A percentile compares a stretch with the other conserved stretches of the same genome.
These are phyloP conservation scores for Beauveria bassiana DNA, from an alignment of 2,329 filamentous ascomycete genomes.

Conservation along the genomic window DNA sequence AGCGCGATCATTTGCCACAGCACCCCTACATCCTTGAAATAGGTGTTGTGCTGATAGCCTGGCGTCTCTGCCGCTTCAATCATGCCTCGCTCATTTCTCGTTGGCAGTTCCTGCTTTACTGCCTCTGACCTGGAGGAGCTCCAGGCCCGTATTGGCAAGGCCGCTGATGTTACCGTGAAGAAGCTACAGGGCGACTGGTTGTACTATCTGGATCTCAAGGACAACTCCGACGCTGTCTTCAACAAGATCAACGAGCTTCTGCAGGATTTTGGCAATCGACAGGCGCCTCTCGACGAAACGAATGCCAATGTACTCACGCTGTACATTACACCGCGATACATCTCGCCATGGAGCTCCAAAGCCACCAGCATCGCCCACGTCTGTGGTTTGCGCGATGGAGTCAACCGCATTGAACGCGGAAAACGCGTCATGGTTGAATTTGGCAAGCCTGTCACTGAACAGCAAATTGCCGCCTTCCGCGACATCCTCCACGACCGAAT, in stretches of 20 bases:
- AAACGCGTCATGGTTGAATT: conserved; percentile 65
- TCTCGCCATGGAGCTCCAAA: conserved; percentile 96
- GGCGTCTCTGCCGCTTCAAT: conserved; percentile 13
- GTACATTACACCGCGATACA: conserved; percentile 74
- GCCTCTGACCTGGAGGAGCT: conserved; percentile 36
- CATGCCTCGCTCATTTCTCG: conserved; percentile 29
- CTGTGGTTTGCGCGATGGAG: conserved; percentile 65
- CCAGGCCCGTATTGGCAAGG: conserved; percentile 36
- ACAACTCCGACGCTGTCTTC: conserved; percentile 35
- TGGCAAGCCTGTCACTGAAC: conserved; percentile 36
- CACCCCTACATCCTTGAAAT: conserved; percentile 3
- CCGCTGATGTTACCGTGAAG: conserved; percentile 35
- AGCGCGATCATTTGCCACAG: conserved; percentile 2
- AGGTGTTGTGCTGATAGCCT: conserved; percentile 7
- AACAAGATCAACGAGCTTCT: conserved; percentile 40
- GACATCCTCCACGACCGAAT: conserved; percentile 86
- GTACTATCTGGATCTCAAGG: conserved; percentile 59
- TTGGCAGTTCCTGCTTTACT: conserved; percentile 43
- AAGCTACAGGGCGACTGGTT: conserved; percentile 47
- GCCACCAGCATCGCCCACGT: conserved; percentile 91
- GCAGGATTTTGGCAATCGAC: conserved; percentile 28
- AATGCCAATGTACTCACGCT: conserved; percentile 49
- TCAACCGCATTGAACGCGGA: conserved; percentile 79
- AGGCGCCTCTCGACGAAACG: conserved; percentile 21
- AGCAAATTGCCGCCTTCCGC: conserved; percentile 48